phyloP scores from a whole-genome alignment of 768 basidiomycete genomes.

The Tephrocybe sp. region DNA sequence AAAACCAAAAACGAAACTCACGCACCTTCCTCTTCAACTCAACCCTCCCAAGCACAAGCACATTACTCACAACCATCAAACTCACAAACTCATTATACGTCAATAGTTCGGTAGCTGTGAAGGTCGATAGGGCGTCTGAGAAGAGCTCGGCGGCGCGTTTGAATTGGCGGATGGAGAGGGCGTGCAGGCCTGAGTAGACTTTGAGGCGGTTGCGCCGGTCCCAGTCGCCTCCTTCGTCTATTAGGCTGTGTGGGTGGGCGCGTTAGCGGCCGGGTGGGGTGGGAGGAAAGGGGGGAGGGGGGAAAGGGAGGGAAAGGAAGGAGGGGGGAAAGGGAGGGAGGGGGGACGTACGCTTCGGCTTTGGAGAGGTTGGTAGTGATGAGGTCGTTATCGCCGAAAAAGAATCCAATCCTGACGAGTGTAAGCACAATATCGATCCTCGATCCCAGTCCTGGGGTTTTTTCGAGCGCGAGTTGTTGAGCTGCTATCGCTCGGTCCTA shows the following conservation, averaged over 20 bases:
- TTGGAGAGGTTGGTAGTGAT: slow-evolving; percentile 70
- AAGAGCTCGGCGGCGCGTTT: slow-evolving; percentile 81
- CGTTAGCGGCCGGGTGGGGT: too few species aligned
- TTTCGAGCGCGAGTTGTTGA: slow-evolving; percentile 80
- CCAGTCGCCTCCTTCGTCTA: slow-evolving; percentile 98
- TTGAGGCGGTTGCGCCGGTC: slow-evolving; percentile 95
- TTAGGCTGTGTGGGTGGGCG: too few species aligned
- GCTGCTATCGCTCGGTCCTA: slow-evolving; percentile 83
- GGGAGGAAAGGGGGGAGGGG: neutral
- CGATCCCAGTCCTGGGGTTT: slow-evolving; percentile 89
- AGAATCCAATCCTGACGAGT: slow-evolving; percentile 86
- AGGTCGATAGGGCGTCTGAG: slow-evolving; percentile 89
- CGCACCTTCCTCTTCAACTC: slow-evolving; percentile 89
- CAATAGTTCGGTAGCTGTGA: slow-evolving; percentile 88
- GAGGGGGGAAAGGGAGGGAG: too few species aligned
- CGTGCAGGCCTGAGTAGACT: slow-evolving; percentile 87
- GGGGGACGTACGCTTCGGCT: slow-evolving; percentile 68
- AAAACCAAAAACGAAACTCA: neutral
- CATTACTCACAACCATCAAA: slow-evolving; percentile 60
- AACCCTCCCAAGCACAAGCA: slow-evolving; percentile 72
- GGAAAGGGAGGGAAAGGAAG: neutral
- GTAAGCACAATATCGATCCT: slow-evolving; percentile 91
- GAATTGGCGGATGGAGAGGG: slow-evolving; percentile 89
- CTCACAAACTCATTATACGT: slow-evolving; percentile 90
- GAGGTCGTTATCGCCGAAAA: slow-evolving; percentile 76